Base-by-base conservation (phyloP, 2,329 filamentous ascomycete species). In the Botryotinia globosa region DNA sequence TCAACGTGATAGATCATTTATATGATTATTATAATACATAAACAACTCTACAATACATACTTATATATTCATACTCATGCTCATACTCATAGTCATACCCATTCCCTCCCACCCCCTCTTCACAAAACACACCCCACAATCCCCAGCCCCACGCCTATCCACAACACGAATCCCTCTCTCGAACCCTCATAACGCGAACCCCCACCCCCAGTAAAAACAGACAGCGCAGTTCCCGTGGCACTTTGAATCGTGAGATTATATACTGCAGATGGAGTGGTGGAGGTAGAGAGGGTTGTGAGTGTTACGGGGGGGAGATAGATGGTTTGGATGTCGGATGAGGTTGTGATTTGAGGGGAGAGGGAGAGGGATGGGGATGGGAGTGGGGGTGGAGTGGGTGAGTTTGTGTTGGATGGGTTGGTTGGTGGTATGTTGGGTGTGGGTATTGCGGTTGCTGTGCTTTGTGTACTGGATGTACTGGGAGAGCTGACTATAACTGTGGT, bases 361-460 rank as follows among this genome's bases (percentile, higher is more conserved):
- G n/a, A 2, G 0, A n/a, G 51, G 14, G n/a, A 0, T 8, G 51
- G 51, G n/a, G n/a, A 2, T 1, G 51, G 51, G 14, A 14, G 0
- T 8, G 51, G 51, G n/a, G n/a, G 1, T 29, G 51, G 14, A 6
- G 51, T 48, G 16, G 4, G 45, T 48, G 45, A 2, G 8, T 18
- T 7, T 56, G 51, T 56, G 9, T 18, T 39, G 5, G 12, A n/a
- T 29, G 29, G n/a, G 9, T 20, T 32, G 14, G 29, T 4, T 5
- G 20, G n/a, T 10, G 25, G 45, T 34, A 2, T 37, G 32, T 10
- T 25, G 37, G 22, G 3, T 39, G n/a, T 42, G 59, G 34, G 2
- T 62, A 6, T 14, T 29, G 29, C 8, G 29, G 6, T 4, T 62
- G 12, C 0, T 29, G 29, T 22, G 42, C 5, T n/a, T 54, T 16